These are phyloP conservation scores for Podospora australis DNA, from an alignment of 495 filamentous ascomycete genomes.

Conservation along the genomic window DNA sequence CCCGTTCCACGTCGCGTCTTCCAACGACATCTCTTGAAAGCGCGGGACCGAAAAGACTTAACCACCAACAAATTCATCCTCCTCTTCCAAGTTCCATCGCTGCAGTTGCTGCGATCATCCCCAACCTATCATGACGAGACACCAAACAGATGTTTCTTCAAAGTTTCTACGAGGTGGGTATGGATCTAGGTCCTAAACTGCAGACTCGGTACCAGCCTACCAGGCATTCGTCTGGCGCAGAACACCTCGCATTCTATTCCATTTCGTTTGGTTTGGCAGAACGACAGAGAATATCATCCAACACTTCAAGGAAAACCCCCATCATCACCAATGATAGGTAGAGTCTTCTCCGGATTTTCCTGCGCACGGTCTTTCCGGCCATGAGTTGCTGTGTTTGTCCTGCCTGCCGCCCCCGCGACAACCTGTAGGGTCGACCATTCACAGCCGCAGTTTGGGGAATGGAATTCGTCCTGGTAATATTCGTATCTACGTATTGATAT, in stretches of 20 bases:
- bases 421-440: conserved; percentile 7
- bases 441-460: conserved; percentile 2
- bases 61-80: background rate
- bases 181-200: background rate
- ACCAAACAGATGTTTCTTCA: background rate
- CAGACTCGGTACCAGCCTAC: conserved; percentile 3
- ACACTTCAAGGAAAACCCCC: too few relatives aligned
- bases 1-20: conserved; percentile 24
- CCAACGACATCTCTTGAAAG: conserved; percentile 22
- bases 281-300: too few relatives aligned
- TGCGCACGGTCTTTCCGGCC: conserved; percentile 7
- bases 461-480: too few relatives aligned
- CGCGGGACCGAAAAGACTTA: too few relatives aligned
- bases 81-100: too few relatives aligned
- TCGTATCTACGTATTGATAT: too few relatives aligned
- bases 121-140: conserved; percentile 1
- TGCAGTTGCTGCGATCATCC: background rate
- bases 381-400: conserved; percentile 3
- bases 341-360: background rate
- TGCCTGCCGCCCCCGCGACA: background rate
- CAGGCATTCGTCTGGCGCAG: background rate
- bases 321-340: background rate
- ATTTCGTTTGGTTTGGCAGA: background rate
- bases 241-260: background rate
- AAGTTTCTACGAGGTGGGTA: background rate